These are phyloP conservation scores for Medicago lupulina DNA, from an alignment of 306 rosid genomes.

Conservation along the genomic window DNA sequence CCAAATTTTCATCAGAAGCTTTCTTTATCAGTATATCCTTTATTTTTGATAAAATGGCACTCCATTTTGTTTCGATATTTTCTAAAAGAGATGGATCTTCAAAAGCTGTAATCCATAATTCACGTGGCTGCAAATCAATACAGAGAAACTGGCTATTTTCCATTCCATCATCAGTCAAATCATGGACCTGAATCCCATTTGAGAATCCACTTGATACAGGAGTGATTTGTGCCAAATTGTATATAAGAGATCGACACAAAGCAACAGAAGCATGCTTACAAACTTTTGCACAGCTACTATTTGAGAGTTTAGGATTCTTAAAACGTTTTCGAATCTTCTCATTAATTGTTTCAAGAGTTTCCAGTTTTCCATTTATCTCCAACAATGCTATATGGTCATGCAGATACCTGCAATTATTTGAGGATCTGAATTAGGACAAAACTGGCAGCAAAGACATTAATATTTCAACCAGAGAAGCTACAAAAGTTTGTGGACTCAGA, in stretches of 20 bases:
- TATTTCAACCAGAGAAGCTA: constrained; percentile 31
- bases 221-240: constrained; percentile 78
- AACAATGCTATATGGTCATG: constrained; percentile 71
- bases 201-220: constrained; percentile 54
- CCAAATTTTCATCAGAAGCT: constrained; percentile 76
- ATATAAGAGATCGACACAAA: constrained; percentile 89
- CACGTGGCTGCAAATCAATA: constrained; percentile 79
- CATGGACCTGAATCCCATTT: constrained; percentile 55
- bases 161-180: constrained; percentile 57
- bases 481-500: constrained; percentile 34
- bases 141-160: constrained; percentile 71
- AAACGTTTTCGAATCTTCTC: constrained; percentile 96
- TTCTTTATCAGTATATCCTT: constrained; percentile 57
- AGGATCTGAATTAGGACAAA: constrained; percentile 40
- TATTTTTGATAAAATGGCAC: constrained; percentile 60
- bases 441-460: constrained; percentile 19
- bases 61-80: constrained; percentile 74
- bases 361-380: constrained; percentile 82
- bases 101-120: constrained; percentile 82
- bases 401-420: constrained; percentile 70
- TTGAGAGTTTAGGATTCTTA: constrained; percentile 84
- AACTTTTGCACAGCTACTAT: constrained; percentile 78
- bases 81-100: constrained; percentile 65
- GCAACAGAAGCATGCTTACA: constrained; percentile 93
- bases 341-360: constrained; percentile 87